phyloP scores from a whole-genome alignment of 2,329 filamentous ascomycete species.

The Xylaria sp. region DNA sequence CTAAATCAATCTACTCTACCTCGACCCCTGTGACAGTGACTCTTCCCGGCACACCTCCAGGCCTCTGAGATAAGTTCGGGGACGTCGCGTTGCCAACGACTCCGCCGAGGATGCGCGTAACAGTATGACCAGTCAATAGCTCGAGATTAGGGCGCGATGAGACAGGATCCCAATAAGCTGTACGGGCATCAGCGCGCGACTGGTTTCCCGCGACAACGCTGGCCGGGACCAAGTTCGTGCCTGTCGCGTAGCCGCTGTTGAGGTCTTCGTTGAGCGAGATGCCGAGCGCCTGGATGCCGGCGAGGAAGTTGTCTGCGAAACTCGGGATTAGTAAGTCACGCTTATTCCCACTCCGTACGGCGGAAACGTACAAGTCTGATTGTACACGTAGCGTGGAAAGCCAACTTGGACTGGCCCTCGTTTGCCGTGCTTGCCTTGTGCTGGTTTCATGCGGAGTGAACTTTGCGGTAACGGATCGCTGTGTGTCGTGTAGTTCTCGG shows the following conservation, averaged over 20 bases:
- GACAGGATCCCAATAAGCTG: slow-evolving; percentile 48
- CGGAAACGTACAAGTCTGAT: slow-evolving; percentile 44
- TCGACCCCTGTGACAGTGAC: slow-evolving; percentile 45
- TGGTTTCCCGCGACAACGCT: slow-evolving; percentile 47
- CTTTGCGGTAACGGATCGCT: slow-evolving; percentile 31
- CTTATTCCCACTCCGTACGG: too few relatives aligned
- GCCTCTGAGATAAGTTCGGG: slow-evolving; percentile 18
- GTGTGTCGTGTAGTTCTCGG: slow-evolving; percentile 45
- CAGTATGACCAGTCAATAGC: slow-evolving; percentile 46
- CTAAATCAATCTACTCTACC: slow-evolving; percentile 35
- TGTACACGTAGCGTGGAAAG: slow-evolving; percentile 48
- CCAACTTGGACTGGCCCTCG: slow-evolving; percentile 46
- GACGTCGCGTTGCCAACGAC: slow-evolving; percentile 20
- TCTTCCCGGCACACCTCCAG: slow-evolving; percentile 8
- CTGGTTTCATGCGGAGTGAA: slow-evolving; percentile 37
- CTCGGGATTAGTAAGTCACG: slow-evolving; percentile 16
- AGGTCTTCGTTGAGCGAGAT: slow-evolving; percentile 44
- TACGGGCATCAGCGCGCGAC: slow-evolving; percentile 48
- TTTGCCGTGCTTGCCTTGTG: slow-evolving; percentile 41
- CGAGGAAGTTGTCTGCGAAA: slow-evolving; percentile 45
- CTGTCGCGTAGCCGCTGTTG: slow-evolving; percentile 46
- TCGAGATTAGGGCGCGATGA: slow-evolving; percentile 47
- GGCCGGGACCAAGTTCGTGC: slow-evolving; percentile 46
- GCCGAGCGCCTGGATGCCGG: slow-evolving; percentile 46
- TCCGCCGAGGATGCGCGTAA: slow-evolving; percentile 45